Evolutionary conservation across 208 protist species (phyloP), one percentile per base, ranked within the genome.

Genomic region (Acanthamoeba triangularis): DNA sequence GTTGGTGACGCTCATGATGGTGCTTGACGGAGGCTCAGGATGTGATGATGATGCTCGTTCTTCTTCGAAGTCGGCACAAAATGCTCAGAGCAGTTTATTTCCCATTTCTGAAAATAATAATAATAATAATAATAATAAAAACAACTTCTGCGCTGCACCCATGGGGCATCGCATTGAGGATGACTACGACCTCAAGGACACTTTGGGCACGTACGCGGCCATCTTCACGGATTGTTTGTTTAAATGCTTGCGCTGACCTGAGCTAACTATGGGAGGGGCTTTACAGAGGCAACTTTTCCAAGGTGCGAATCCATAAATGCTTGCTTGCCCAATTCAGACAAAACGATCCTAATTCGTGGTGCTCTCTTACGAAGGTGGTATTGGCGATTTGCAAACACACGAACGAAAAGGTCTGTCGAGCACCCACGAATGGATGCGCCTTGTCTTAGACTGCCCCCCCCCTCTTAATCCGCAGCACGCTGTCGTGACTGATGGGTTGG

Each of bases 101-200:
- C n/a, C n/a, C n/a, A n/a, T n/a, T n/a, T n/a, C n/a, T n/a, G n/a
- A n/a, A n/a, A n/a, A n/a, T n/a, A n/a, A n/a, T n/a, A 54, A 54
- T 54, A 54, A 16, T 16, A 54, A 54, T 54, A 54, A 16, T 16
- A 54, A 54, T 54, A 16, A 54, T 54, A 54, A 54, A 41, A 41
- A 41, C 3, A 41, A 41, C 1, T 41, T 4, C 37, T 41, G 37
- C 37, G 37, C 37, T n/a, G n/a, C 37, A 41, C 37, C 1, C 2
- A 41, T 41, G 37, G 37, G 37, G 37, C 37, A 41, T 41, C 37
- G 76, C 76, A 85, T 85, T 6, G 41, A 54, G 35, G 76, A 85
- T n/a, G 76, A 85, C 76, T 85, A 56, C 30, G 76, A 85, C 1
- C 44, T 85, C 35, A n/a, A n/a, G 76, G 76, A 85, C 20, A 85